These are phyloP conservation scores for Xylaria intraflava DNA, from an alignment of 495 filamentous ascomycete genomes.

Conservation along the genomic window DNA sequence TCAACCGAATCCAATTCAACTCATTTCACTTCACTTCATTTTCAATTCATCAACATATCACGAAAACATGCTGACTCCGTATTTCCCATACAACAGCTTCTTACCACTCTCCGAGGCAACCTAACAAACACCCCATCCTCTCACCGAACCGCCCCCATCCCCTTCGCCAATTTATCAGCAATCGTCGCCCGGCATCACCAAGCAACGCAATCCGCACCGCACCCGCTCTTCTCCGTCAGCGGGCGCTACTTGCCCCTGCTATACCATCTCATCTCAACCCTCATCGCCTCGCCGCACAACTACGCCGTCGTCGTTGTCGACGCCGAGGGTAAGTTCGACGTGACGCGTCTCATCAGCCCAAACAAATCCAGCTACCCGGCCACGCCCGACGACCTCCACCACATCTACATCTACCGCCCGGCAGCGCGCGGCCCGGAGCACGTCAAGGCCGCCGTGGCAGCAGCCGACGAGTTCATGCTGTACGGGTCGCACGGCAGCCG, in stretches of 20 bases:
- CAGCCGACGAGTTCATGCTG: conserved; percentile 42
- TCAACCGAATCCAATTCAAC: neutral
- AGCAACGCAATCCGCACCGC: conserved; percentile 27
- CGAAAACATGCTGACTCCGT: neutral
- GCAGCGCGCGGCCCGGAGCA: conserved; percentile 15
- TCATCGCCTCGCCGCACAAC: conserved; percentile 48
- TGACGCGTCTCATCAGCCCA: conserved; percentile 42
- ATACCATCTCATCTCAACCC: conserved; percentile 52
- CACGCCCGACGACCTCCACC: conserved; percentile 23
- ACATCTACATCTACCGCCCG: conserved; percentile 38
- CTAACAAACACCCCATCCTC: conserved; percentile 14
- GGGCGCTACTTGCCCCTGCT: conserved; percentile 60
- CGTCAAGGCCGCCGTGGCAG: conserved; percentile 22
- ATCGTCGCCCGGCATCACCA: conserved; percentile 34
- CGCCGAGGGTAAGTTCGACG: conserved; percentile 59
- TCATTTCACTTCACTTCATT: neutral
- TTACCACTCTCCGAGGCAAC: conserved; percentile 42
- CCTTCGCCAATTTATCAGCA: conserved; percentile 36
- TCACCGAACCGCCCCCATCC: conserved; percentile 25
- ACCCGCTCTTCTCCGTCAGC: conserved; percentile 33
- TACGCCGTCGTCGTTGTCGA: conserved; percentile 66
- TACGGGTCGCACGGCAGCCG: conserved; percentile 38
- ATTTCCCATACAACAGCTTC: conserved; percentile 23
- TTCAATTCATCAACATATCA: neutral
- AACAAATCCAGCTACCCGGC: conserved; percentile 17